Evolutionary conservation across 164 flowering plant genomes (phyloP).

Genomic region (Cinnamomum chago): DNA sequence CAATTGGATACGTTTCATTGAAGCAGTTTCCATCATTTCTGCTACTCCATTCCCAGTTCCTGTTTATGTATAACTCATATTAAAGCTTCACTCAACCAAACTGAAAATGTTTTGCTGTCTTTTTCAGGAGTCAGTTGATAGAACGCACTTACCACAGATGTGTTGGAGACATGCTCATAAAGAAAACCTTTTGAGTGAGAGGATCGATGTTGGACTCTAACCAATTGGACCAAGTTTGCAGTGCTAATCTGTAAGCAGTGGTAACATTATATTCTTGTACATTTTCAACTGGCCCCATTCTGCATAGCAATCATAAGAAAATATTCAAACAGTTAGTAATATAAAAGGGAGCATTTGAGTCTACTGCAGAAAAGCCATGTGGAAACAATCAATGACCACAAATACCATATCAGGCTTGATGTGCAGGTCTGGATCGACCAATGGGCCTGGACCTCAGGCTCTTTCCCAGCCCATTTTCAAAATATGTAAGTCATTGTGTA

Average conservation of each 20-base stretch:
- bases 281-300: conserved; percentile 40
- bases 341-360: not conserved
- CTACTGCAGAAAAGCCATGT: too few species aligned
- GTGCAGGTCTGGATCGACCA: too few species aligned
- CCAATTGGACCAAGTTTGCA: conserved; percentile 88
- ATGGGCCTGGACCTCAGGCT: too few species aligned
- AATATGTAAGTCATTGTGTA: too few species aligned
- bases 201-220: conserved; percentile 61
- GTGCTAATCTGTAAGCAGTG: conserved; percentile 67
- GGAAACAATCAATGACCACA: too few species aligned
- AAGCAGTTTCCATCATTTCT: conserved; percentile 77
- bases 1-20: conserved; percentile 65
- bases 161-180: conserved; percentile 87
- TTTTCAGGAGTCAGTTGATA: not conserved
- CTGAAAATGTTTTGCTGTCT: not conserved
- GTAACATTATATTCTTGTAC: conserved; percentile 71
- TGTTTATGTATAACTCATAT: conserved; percentile 11
- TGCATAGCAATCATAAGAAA: conserved; percentile 11
- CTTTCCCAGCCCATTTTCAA: too few species aligned
- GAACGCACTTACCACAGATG: conserved; percentile 80
- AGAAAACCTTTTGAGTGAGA: conserved; percentile 58
- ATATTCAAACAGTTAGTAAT: not conserved
- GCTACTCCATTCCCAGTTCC: conserved; percentile 92
- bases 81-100: not conserved
- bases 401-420: too few species aligned